Percentiles rank a stretch among this genome's conserved stretches.
These are phyloP conservation scores for Brassica rapa DNA, from an alignment of 345 rosid species.

Conservation along the genomic window DNA sequence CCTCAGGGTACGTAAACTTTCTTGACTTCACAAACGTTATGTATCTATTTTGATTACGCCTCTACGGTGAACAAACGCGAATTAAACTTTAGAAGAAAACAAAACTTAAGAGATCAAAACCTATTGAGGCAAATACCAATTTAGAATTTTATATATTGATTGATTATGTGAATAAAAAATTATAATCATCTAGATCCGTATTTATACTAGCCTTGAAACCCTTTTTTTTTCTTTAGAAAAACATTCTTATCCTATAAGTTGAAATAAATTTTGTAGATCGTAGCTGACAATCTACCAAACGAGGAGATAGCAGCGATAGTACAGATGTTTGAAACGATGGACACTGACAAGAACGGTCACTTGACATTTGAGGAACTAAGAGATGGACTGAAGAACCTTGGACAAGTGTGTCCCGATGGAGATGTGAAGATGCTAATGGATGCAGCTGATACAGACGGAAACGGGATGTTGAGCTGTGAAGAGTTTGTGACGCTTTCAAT, in stretches of 20 bases:
- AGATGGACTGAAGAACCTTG: slow-evolving; percentile 59
- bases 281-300: slow-evolving; percentile 75
- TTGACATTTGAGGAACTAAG: slow-evolving; percentile 75
- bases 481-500: slow-evolving; percentile 80
- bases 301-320: slow-evolving; percentile 61
- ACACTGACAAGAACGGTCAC: slow-evolving; percentile 74
- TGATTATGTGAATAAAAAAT: too few species aligned
- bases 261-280: slow-evolving; percentile 48
- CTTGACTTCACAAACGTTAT: background rate
- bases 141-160: too few species aligned
- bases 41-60: too few species aligned
- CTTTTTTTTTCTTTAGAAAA: too few species aligned
- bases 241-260: too few species aligned
- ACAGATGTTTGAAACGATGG: slow-evolving; percentile 72
- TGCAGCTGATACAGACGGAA: slow-evolving; percentile 81
- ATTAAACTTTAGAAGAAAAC: too few species aligned
- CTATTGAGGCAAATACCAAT: too few species aligned
- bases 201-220: too few species aligned
- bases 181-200: too few species aligned
- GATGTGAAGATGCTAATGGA: slow-evolving; percentile 76
- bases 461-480: slow-evolving; percentile 68
- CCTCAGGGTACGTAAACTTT: slow-evolving; percentile 47
- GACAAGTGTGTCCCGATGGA: slow-evolving; percentile 66
- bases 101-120: too few species aligned
- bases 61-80: too few species aligned